Conservation (phyloP, 768 basidiomycete genomes). For the Saitozyma sp. region DNA sequence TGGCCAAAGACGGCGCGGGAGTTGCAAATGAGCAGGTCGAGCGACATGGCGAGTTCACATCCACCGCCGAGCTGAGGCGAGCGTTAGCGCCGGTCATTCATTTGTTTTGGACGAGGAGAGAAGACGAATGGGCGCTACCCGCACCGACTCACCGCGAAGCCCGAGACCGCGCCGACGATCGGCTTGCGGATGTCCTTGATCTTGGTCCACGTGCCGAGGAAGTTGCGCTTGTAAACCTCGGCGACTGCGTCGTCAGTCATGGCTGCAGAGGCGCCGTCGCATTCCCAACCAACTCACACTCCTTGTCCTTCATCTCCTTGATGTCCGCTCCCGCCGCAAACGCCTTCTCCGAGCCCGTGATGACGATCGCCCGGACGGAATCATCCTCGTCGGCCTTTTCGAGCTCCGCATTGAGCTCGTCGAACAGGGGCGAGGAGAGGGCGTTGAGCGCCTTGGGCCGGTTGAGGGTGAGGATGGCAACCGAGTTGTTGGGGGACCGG, state of each 20-base stretch:
- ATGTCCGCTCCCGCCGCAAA: slow-evolving; percentile 99
- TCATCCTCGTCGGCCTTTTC: slow-evolving; percentile 69
- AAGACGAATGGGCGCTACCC: not conserved
- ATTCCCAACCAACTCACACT: slow-evolving; percentile 60
- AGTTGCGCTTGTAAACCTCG: slow-evolving; percentile 83
- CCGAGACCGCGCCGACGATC: slow-evolving; percentile 92
- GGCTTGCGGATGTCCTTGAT: slow-evolving; percentile 79
- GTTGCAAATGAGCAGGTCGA: slow-evolving; percentile 90
- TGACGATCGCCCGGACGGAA: slow-evolving; percentile 74
- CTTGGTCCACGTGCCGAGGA: slow-evolving; percentile 75
- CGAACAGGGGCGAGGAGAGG: slow-evolving; percentile 74
- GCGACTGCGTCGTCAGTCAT: slow-evolving; percentile 59
- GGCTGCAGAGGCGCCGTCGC: not conserved
- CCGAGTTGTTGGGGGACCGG: slow-evolving; percentile 34
- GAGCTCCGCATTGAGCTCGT: slow-evolving; percentile 76
- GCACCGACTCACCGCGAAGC: slow-evolving; percentile 66
- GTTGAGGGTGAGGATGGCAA: slow-evolving; percentile 44
- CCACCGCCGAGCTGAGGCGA: slow-evolving; percentile 84
- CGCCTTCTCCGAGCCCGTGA: slow-evolving; percentile 88
- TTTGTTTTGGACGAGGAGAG: not conserved
- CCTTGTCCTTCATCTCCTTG: slow-evolving; percentile 98
- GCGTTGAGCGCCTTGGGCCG: slow-evolving; percentile 63
- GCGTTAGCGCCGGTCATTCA: not conserved
- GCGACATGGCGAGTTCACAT: slow-evolving; percentile 84
- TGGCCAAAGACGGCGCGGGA: slow-evolving; percentile 91